Conservation (phyloP, 1,284 basidiomycete genomes). For the Ceratobasidium sp. region DNA sequence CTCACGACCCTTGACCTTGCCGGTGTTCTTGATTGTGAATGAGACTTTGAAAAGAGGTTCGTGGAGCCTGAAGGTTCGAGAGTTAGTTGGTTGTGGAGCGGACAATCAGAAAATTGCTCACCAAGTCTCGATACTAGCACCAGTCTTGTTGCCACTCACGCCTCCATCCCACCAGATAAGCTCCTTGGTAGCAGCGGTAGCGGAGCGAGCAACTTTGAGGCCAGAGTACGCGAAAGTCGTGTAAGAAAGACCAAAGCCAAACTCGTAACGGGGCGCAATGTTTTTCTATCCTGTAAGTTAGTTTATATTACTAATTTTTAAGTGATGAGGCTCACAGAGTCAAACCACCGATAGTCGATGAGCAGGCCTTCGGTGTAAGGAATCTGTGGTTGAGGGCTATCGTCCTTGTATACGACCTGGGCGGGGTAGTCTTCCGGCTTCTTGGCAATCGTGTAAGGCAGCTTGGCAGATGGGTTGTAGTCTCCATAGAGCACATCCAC, state of each 20-base stretch:
- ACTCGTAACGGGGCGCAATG: constrained; percentile 56
- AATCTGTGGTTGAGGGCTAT: constrained; percentile 31
- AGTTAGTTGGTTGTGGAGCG: neutral
- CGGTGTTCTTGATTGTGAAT: constrained; percentile 43
- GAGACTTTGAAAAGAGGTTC: constrained; percentile 39
- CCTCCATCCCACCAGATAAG: constrained; percentile 40
- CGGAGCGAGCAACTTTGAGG: constrained; percentile 42
- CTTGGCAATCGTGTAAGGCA: constrained; percentile 85
- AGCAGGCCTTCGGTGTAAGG: constrained; percentile 46
- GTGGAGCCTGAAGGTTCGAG: constrained; percentile 38
- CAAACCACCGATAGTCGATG: constrained; percentile 42
- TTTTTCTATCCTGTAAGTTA: constrained; percentile 49
- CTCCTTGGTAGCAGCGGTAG: constrained; percentile 17
- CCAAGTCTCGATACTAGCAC: constrained; percentile 29
- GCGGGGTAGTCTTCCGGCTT: constrained; percentile 66
- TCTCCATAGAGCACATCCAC: constrained; percentile 74
- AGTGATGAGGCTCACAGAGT: constrained; percentile 25
- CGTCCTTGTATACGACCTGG: constrained; percentile 29
- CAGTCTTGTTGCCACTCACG: constrained; percentile 36
- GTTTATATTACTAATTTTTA: constrained; percentile 43
- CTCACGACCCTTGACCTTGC: constrained; percentile 37
- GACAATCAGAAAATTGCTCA: neutral
- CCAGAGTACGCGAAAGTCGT: constrained; percentile 56
- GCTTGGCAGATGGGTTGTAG: constrained; percentile 74
- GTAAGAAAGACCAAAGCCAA: constrained; percentile 60